Conservation (phyloP, 441 rosid genomes). For the Adansonia gregorii region DNA sequence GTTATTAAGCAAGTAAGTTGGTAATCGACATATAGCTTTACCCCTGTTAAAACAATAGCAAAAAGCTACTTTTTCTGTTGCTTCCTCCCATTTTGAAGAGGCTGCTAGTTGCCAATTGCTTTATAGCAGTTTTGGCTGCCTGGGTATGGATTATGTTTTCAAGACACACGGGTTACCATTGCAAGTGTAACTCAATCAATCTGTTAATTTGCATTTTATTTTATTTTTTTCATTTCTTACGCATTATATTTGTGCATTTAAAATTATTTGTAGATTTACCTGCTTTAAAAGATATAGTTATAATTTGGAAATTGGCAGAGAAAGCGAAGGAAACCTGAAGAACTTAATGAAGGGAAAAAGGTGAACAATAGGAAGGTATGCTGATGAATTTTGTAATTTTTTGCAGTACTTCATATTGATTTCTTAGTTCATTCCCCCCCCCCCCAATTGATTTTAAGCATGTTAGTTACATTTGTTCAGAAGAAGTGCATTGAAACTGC, state of each 20-base stretch:
- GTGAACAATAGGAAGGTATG: conserved; percentile 69
- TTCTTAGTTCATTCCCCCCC: neutral
- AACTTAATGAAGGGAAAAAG: conserved; percentile 61
- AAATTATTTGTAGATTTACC: neutral
- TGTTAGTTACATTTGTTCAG: conserved; percentile 3
- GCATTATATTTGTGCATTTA: neutral
- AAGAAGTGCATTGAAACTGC: neutral
- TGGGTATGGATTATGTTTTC: neutral
- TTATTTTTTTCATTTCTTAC: neutral
- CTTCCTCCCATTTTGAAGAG: neutral
- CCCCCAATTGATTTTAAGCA: neutral
- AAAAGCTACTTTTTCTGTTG: neutral
- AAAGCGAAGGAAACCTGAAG: conserved; percentile 89
- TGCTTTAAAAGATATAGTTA: conserved; percentile 19
- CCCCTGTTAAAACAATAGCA: neutral
- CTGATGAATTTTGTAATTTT: conserved; percentile 9
- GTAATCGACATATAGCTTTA: neutral
- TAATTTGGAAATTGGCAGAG: conserved; percentile 56
- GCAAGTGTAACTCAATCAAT: neutral
- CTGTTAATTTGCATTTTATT: neutral
- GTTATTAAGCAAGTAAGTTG: neutral
- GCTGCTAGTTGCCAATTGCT: neutral
- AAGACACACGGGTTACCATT: neutral
- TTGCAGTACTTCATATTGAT: neutral
- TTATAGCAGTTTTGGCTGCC: neutral